phyloP scores from a whole-genome alignment of 208 protist species.

The Trypanosoma rangeli region DNA sequence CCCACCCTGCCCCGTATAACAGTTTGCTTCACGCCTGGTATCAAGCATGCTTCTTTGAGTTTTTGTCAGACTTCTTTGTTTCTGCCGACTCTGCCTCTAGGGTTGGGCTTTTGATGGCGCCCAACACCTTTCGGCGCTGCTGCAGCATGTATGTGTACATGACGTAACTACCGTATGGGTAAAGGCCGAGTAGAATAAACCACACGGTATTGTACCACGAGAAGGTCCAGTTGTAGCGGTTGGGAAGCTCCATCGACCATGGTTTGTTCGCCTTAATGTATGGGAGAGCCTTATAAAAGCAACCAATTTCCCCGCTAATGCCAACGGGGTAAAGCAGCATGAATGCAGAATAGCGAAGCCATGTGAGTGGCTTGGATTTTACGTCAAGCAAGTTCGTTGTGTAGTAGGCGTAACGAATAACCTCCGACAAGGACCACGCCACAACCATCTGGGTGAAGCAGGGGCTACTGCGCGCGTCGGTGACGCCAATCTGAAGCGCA shows the following conservation, averaged over 20 bases:
- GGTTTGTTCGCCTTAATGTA: slow-evolving; percentile 65
- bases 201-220: slow-evolving; percentile 74
- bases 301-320: slow-evolving; percentile 86
- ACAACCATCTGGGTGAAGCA: slow-evolving; percentile 77
- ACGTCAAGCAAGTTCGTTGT: slow-evolving; percentile 47
- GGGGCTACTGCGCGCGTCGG: slow-evolving; percentile 37
- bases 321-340: slow-evolving; percentile 90
- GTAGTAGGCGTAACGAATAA: slow-evolving; percentile 92
- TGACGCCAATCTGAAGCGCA: slow-evolving; percentile 65
- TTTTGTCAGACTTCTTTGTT: neutral
- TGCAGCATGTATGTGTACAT: slow-evolving; percentile 92
- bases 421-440: slow-evolving; percentile 83
- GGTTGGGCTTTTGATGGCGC: neutral
- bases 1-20: too few species aligned
- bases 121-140: slow-evolving; percentile 77
- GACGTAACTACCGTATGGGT: slow-evolving; percentile 80
- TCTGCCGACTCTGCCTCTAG: neutral
- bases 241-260: slow-evolving; percentile 73
- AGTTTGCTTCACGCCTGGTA: too few species aligned
- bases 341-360: slow-evolving; percentile 90
- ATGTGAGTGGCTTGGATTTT: slow-evolving; percentile 56
- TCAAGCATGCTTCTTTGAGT: slow-evolving; percentile 5
- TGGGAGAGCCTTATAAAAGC: slow-evolving; percentile 71
- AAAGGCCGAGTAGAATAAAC: slow-evolving; percentile 70
- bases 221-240: slow-evolving; percentile 79